Evolutionary conservation across 345 rosid species (phyloP), one percentile per base, ranked within the genome.

Genomic region (Cochlearia excelsa): DNA sequence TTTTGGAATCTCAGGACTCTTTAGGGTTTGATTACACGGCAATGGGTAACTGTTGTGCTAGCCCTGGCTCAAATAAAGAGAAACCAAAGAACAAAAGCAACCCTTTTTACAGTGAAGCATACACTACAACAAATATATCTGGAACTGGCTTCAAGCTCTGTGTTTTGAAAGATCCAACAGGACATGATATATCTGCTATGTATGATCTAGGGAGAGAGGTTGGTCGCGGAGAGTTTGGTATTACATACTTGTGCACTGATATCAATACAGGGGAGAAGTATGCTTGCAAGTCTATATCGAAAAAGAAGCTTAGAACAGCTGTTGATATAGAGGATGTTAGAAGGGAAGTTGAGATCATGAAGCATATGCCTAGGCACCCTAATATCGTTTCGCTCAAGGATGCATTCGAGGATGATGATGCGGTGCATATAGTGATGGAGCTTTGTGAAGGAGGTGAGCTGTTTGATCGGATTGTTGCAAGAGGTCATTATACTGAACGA

Each of bases 181-280:
- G 88, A 40, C 60, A 73, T 43, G 79, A 84, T 47, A 81, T 86
- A 63, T 48, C 80, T 1, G 62, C 71, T 5, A 71, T 74, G 46
- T 90, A 87, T 64, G 85, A 81, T 53, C 81, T 90, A 40, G 97
- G 95, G 4, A 74, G 82, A 26, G 97, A 90, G 80, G 84, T 90
- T 53, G 97, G 97, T 7, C 87, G 97, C 0, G 95, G 97, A 7
- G 95, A 90, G 75, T 90, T 90, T 61, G 97, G 97, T 44, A 47
- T 86, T 16, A 90, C 97, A 1, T 84, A 79, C 73, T 63, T 84
- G 70, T 84, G 95, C 46, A 83, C 83, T 40, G 92, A 86, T 60
- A 30, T 64, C 3, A 72, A 69, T 46, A 82, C 75, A 0, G 83
- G 81, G 0, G 84, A 84, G 3, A 82, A 75, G 68, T 76, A 70